Evolutionary conservation across 768 basidiomycete genomes (phyloP).

Genomic region (Phylloporus sp.): DNA sequence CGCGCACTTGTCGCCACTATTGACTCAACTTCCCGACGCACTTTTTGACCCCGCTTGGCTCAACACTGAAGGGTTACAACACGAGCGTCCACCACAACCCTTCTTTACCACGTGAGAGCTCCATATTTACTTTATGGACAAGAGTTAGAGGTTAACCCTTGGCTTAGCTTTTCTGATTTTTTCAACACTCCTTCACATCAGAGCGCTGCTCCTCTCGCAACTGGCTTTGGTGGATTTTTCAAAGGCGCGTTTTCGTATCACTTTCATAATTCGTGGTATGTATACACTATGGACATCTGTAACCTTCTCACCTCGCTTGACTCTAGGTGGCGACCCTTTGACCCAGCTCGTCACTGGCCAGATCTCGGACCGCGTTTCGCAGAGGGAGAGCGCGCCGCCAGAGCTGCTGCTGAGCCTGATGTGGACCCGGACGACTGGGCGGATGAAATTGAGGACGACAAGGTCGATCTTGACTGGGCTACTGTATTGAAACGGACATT

Average conservation of each 20-base stretch:
- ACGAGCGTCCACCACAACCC: slow-evolving; percentile 89
- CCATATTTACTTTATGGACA: neutral
- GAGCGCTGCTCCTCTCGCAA: slow-evolving; percentile 42
- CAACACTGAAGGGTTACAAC: slow-evolving; percentile 80
- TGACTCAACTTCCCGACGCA: slow-evolving; percentile 84
- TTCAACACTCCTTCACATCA: neutral
- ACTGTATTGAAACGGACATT: neutral
- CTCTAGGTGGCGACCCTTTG: neutral
- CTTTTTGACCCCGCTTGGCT: slow-evolving; percentile 65
- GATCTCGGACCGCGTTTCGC: slow-evolving; percentile 71
- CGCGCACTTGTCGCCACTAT: slow-evolving; percentile 68
- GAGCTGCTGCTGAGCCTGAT: neutral
- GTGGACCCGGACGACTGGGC: neutral
- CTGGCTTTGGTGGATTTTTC: slow-evolving; percentile 68
- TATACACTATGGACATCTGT: neutral
- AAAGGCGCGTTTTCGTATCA: slow-evolving; percentile 83
- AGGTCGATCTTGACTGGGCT: slow-evolving; percentile 78
- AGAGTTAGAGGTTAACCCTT: neutral
- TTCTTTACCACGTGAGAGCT: slow-evolving; percentile 70
- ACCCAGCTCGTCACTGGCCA: slow-evolving; percentile 46
- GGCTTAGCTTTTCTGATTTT: neutral
- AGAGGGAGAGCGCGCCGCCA: neutral
- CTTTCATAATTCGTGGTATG: slow-evolving; percentile 87
- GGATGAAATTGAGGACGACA: neutral
- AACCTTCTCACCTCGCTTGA: neutral